phyloP scores from a whole-genome alignment of 78 protist genomes.

The Thecamonas trahens region DNA sequence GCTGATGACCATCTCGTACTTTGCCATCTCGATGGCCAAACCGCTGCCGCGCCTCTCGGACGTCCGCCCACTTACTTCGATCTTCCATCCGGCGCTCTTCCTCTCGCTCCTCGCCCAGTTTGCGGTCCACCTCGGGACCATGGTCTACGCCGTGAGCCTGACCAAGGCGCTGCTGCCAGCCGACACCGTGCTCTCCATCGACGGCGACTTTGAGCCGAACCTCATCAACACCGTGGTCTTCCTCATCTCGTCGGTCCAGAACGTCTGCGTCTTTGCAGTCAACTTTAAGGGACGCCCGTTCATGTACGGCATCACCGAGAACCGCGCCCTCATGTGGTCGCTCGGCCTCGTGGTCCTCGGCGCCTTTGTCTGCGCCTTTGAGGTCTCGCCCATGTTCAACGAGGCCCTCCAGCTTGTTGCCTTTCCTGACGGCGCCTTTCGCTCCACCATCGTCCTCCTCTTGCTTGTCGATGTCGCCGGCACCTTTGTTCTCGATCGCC shows the following conservation, averaged over 20 bases:
- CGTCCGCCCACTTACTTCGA: conserved; percentile 43
- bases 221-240: conserved; percentile 73
- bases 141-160: conserved; percentile 14
- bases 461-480: conserved; percentile 6
- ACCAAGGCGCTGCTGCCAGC: not conserved
- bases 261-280: conserved; percentile 70
- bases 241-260: conserved; percentile 51
- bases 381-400: not conserved
- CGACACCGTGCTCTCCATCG: conserved; percentile 23
- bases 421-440: not conserved
- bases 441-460: not conserved
- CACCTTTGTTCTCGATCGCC: conserved; percentile 10
- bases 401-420: not conserved
- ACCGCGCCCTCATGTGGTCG: conserved; percentile 25
- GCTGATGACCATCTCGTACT: not conserved
- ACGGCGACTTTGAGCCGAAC: conserved; percentile 69
- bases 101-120: conserved; percentile 64
- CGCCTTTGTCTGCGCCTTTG: not conserved
- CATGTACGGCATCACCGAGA: conserved; percentile 58
- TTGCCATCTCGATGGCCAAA: not conserved
- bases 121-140: conserved; percentile 47
- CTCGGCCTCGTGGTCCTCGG: not conserved
- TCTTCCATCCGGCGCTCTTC: conserved; percentile 67
- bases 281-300: conserved; percentile 69
- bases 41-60: conserved; percentile 47